Conservation (phyloP, 1,284 basidiomycete species). For the Ustilago crameri region DNA sequence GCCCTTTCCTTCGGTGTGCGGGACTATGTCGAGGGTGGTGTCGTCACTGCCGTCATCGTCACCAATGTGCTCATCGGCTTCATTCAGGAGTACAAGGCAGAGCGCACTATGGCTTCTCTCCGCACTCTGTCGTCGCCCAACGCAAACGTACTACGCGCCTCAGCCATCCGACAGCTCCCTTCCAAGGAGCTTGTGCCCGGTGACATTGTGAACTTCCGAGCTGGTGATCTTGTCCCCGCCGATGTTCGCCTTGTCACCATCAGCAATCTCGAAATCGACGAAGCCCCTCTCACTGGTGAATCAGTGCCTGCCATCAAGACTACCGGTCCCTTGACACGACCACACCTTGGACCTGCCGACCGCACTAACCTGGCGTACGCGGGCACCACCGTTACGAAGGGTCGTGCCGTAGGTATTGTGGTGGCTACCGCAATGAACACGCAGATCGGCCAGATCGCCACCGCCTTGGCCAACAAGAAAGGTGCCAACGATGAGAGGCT, state of each 20-base stretch:
- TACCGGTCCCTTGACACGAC: conserved; percentile 38
- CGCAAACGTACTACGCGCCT: conserved; percentile 49
- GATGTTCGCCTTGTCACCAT: conserved; percentile 59
- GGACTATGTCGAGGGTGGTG: conserved; percentile 76
- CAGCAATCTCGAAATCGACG: conserved; percentile 61
- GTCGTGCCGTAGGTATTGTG: conserved; percentile 57
- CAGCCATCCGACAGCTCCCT: conserved; percentile 33
- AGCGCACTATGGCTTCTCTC: conserved; percentile 61
- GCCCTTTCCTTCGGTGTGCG: conserved; percentile 73
- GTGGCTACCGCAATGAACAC: conserved; percentile 58
- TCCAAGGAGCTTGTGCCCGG: conserved; percentile 67
- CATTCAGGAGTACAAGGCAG: conserved; percentile 62
- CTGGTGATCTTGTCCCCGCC: conserved; percentile 59
- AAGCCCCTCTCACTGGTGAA: conserved; percentile 63
- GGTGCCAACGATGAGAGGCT: conserved; percentile 20
- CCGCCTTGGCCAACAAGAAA: conserved; percentile 47
- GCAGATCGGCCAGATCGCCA: conserved; percentile 63
- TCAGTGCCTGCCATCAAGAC: conserved; percentile 59
- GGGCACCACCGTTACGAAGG: conserved; percentile 62
- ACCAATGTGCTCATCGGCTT: conserved; percentile 63
- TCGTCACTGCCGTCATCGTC: conserved; percentile 74
- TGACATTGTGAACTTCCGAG: conserved; percentile 71
- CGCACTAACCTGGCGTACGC: conserved; percentile 59
- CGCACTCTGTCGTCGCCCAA: conserved; percentile 60
- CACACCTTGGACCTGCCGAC: conserved; percentile 51